Evolutionary conservation across 2,329 filamentous ascomycete genomes (phyloP).

Genomic region (Stachybotrys elegans): DNA sequence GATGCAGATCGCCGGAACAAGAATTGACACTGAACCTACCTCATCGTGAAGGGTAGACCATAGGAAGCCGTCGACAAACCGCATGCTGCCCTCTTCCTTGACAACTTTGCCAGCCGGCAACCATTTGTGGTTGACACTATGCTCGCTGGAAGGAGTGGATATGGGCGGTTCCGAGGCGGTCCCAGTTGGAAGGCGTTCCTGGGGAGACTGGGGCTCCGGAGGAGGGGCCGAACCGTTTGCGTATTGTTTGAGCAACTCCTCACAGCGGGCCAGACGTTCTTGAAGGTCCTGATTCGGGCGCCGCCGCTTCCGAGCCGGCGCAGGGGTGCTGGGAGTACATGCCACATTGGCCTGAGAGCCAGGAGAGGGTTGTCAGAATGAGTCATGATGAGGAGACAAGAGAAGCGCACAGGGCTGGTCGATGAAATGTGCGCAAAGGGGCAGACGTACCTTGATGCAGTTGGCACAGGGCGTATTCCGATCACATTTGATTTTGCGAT

Average conservation of each 20-base stretch:
- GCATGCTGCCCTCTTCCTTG: slow-evolving; percentile 47
- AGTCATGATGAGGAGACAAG: too few relatives aligned
- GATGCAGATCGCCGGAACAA: neutral
- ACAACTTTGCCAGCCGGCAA: slow-evolving; percentile 48
- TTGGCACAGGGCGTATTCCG: slow-evolving; percentile 55
- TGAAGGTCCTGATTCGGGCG: slow-evolving; percentile 58
- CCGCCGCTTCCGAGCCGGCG: slow-evolving; percentile 53
- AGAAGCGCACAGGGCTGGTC: too few relatives aligned
- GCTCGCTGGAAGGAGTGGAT: slow-evolving; percentile 17
- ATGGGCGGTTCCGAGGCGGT: slow-evolving; percentile 5
- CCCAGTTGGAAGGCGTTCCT: slow-evolving; percentile 10
- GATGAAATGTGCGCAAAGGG: too few relatives aligned
- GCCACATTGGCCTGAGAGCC: slow-evolving; percentile 52
- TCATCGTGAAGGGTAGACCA: slow-evolving; percentile 51
- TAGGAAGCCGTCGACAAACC: slow-evolving; percentile 54
- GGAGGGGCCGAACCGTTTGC: slow-evolving; percentile 31
- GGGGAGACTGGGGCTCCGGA: slow-evolving; percentile 11
- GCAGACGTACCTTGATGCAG: slow-evolving; percentile 48
- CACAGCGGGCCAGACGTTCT: slow-evolving; percentile 54
- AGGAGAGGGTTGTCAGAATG: neutral
- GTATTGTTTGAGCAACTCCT: slow-evolving; percentile 54
- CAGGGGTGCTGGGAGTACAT: slow-evolving; percentile 56
- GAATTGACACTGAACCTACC: slow-evolving; percentile 34
- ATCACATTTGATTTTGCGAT: slow-evolving; percentile 60
- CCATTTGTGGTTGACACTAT: slow-evolving; percentile 31